Percentiles rank a stretch among this genome's conserved stretches.
Evolutionary conservation across 192 early-diverging fungal genomes (phyloP).

Genomic region (Backusella luteola): DNA sequence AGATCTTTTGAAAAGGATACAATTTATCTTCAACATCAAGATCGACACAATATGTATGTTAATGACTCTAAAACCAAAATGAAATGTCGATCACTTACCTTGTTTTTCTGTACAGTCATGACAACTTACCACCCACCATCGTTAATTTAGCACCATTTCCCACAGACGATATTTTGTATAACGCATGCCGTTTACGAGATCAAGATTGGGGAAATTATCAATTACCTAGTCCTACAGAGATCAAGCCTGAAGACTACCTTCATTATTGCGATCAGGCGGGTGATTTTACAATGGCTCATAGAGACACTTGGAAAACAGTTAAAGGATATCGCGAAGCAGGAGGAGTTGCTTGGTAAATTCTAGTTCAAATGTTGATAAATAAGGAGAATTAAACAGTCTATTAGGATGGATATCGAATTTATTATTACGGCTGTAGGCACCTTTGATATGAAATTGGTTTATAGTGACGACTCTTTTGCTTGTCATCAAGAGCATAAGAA

Average conservation of each 20-base stretch:
- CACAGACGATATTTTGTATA: constrained; percentile 21
- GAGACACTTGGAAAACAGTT: constrained; percentile 23
- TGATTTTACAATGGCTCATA: constrained; percentile 30
- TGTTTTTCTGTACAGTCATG: constrained; percentile 9
- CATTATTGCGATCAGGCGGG: constrained; percentile 26
- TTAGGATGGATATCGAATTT: constrained; percentile 31
- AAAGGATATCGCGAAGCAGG: constrained; percentile 27
- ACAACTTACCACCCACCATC: constrained; percentile 15
- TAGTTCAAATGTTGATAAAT: not conserved
- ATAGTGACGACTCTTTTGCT: constrained; percentile 9
- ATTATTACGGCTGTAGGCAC: constrained; percentile 23
- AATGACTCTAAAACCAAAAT: not conserved
- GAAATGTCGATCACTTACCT: not conserved
- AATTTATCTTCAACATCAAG: constrained; percentile 29
- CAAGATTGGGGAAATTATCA: constrained; percentile 20
- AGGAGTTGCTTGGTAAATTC: constrained; percentile 19
- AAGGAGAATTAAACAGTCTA: not conserved
- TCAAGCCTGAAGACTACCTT: constrained; percentile 15
- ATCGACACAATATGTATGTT: constrained; percentile 30
- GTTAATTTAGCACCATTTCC: constrained; percentile 19
- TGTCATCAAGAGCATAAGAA: constrained; percentile 34
- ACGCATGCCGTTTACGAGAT: constrained; percentile 21
- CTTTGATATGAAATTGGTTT: constrained; percentile 22
- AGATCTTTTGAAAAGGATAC: constrained; percentile 15
- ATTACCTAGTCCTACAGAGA: not conserved